phyloP scores from a whole-genome alignment of 495 filamentous ascomycete species.

The Trichoderma reesei region DNA sequence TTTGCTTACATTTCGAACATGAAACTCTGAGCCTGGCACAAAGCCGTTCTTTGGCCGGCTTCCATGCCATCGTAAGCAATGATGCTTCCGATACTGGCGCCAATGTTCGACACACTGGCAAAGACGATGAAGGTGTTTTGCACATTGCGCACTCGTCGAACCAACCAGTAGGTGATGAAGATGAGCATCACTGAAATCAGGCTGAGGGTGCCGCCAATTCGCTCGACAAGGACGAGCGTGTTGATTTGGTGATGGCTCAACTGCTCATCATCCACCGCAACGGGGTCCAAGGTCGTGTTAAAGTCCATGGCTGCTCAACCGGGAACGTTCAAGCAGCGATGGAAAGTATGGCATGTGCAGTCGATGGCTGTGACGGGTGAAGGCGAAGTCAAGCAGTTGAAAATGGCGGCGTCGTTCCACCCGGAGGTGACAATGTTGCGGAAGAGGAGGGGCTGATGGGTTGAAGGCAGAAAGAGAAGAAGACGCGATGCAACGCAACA shows the following conservation, averaged over 20 bases:
- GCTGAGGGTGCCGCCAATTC: slow-evolving; percentile 43
- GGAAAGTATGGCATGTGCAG: not conserved
- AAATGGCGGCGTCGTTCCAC: too few species aligned
- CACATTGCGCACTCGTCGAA: slow-evolving; percentile 50
- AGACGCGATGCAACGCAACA: not conserved
- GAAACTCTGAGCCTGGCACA: slow-evolving; percentile 64
- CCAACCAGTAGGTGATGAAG: slow-evolving; percentile 51
- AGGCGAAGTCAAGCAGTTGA: too few species aligned
- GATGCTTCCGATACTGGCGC: slow-evolving; percentile 59
- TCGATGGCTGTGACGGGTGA: not conserved
- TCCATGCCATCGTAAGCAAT: slow-evolving; percentile 44
- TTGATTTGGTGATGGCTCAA: slow-evolving; percentile 20
- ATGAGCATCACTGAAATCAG: slow-evolving; percentile 55
- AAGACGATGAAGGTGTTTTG: slow-evolving; percentile 73
- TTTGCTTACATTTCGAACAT: slow-evolving; percentile 42
- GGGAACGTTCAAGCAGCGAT: not conserved
- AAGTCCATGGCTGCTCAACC: not conserved
- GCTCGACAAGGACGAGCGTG: slow-evolving; percentile 28
- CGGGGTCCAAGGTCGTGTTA: not conserved
- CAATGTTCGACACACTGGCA: slow-evolving; percentile 64
- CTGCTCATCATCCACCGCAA: not conserved
- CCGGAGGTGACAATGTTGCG: too few species aligned
- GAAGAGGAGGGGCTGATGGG: not conserved
- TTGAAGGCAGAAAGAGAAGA: not conserved
- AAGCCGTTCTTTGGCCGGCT: slow-evolving; percentile 33